These are phyloP conservation scores for Nakataea oryzae DNA, from an alignment of 2,329 filamentous ascomycete species.

Conservation along the genomic window DNA sequence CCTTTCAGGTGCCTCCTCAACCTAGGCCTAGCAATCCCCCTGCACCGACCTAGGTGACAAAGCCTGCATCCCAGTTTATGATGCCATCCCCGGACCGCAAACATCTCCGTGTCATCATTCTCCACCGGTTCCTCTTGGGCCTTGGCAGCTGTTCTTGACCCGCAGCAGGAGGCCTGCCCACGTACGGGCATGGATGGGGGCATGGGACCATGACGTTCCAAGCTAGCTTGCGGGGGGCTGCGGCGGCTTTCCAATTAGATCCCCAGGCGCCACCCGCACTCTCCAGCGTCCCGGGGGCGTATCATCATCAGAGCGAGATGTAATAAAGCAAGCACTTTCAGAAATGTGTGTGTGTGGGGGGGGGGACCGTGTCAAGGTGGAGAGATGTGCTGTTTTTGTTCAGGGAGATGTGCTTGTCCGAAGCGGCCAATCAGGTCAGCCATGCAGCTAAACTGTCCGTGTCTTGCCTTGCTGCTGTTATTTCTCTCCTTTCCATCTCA, in stretches of 20 bases:
- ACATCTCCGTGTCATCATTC: neutral
- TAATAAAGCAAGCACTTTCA: neutral
- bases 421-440: neutral
- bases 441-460: neutral
- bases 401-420: too few species aligned
- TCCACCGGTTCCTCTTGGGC: neutral
- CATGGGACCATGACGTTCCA: neutral
- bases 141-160: neutral
- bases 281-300: too few species aligned
- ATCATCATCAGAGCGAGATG: neutral
- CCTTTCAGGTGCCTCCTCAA: too few species aligned
- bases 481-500: neutral
- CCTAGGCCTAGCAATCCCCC: too few species aligned
- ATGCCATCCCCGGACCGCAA: neutral
- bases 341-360: too few species aligned
- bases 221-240: neutral
- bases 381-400: too few species aligned
- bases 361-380: too few species aligned
- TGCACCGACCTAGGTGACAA: too few species aligned
- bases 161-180: too few species aligned
- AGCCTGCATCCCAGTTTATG: too few species aligned
- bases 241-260: neutral
- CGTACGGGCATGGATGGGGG: too few species aligned
- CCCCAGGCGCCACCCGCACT: neutral
- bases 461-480: too few species aligned